These are phyloP conservation scores for Entamoeba invadens DNA, from an alignment of 208 protist genomes.

Conservation along the genomic window DNA sequence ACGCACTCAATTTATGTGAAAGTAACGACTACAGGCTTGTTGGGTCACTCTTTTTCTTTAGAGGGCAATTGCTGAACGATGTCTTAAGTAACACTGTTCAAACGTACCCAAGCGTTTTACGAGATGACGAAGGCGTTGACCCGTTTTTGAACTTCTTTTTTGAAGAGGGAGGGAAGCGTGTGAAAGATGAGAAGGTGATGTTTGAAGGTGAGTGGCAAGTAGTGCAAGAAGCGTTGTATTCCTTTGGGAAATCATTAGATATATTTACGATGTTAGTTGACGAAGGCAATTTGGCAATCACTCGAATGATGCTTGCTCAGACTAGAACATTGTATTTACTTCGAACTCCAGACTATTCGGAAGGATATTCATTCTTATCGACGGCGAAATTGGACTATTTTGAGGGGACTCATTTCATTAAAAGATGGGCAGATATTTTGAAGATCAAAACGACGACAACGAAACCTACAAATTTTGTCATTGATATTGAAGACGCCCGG, in stretches of 20 bases:
- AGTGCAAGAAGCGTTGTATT: background rate
- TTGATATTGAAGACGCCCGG: background rate
- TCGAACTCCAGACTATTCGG: background rate
- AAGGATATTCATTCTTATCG: background rate
- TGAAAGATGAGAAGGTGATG: background rate
- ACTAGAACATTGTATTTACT: background rate
- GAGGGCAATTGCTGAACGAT: background rate
- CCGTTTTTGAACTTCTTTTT: background rate
- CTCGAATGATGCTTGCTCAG: background rate
- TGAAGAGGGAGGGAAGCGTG: background rate
- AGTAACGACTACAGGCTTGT: background rate
- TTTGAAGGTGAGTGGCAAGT: background rate
- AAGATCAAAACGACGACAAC: background rate
- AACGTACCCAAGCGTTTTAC: background rate
- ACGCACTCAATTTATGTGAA: background rate
- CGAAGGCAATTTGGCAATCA: background rate
- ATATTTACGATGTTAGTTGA: background rate
- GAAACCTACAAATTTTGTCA: background rate
- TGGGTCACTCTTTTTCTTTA: background rate
- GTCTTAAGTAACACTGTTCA: background rate
- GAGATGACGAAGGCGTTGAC: background rate
- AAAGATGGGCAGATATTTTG: background rate
- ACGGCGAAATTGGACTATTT: background rate
- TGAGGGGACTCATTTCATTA: background rate
- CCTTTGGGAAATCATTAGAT: background rate